These are phyloP conservation scores for Talaromyces sp. DNA, from an alignment of 2,329 filamentous ascomycete genomes.

Conservation along the genomic window DNA sequence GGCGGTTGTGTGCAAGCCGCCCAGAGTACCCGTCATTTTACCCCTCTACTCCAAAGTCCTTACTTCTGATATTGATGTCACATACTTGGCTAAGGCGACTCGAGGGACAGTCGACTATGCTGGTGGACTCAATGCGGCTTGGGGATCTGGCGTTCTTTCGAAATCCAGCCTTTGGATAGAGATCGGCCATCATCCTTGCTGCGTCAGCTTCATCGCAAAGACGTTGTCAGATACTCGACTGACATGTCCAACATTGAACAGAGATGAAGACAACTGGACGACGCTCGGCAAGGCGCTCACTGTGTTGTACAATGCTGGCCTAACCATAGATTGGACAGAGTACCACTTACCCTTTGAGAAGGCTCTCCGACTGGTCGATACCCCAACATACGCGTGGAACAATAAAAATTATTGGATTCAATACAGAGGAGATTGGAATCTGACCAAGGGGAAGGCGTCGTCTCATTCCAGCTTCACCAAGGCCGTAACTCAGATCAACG, in stretches of 20 bases:
- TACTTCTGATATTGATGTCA: too few relatives aligned
- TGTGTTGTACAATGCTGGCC: not conserved
- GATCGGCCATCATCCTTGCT: not conserved
- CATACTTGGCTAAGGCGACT: not conserved
- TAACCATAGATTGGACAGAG: slow-evolving; percentile 63
- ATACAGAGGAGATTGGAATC: slow-evolving; percentile 1
- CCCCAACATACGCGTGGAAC: slow-evolving; percentile 28
- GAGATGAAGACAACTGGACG: not conserved
- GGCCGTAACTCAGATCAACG: too few relatives aligned
- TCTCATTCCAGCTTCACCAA: too few relatives aligned
- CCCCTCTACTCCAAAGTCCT: too few relatives aligned
- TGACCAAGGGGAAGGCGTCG: not conserved
- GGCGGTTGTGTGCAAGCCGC: not conserved
- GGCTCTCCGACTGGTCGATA: slow-evolving; percentile 21
- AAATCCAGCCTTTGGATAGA: not conserved
- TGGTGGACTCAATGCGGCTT: not conserved
- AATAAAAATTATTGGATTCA: slow-evolving; percentile 27
- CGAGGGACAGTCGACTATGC: not conserved
- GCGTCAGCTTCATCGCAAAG: too few relatives aligned
- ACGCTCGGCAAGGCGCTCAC: not conserved
- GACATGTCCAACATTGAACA: not conserved
- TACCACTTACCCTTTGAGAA: slow-evolving; percentile 57
- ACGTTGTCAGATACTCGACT: not conserved
- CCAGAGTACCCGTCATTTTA: not conserved
- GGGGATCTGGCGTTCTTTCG: not conserved